phyloP scores from a whole-genome alignment of 2,329 filamentous ascomycete genomes.

The Metarhizium anisopliae region DNA sequence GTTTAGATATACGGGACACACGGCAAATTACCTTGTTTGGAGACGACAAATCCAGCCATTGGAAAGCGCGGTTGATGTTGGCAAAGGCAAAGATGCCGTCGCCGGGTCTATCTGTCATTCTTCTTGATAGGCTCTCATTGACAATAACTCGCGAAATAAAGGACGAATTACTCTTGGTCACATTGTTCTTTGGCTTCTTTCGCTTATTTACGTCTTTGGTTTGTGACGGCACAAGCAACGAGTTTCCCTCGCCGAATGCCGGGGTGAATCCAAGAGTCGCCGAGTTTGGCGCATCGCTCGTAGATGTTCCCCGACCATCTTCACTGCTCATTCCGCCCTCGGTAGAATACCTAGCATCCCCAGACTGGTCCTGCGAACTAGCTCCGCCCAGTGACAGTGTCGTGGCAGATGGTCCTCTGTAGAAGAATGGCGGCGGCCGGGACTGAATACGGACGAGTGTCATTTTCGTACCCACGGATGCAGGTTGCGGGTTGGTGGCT shows the following conservation, averaged over 20 bases:
- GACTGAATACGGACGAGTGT: slow-evolving; percentile 66
- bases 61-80: slow-evolving; percentile 90
- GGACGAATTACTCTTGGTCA: slow-evolving; percentile 96
- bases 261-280: slow-evolving; percentile 41
- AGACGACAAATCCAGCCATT: slow-evolving; percentile 88
- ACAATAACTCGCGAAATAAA: slow-evolving; percentile 96
- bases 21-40: slow-evolving; percentile 48
- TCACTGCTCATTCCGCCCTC: slow-evolving; percentile 52
- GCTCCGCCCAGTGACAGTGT: slow-evolving; percentile 35
- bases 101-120: slow-evolving; percentile 65
- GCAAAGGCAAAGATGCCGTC: slow-evolving; percentile 86
- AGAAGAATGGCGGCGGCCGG: slow-evolving; percentile 46
- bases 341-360: slow-evolving; percentile 49
- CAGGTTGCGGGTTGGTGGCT: slow-evolving; percentile 75
- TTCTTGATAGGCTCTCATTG: slow-evolving; percentile 71
- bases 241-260: slow-evolving; percentile 80
- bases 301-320: slow-evolving; percentile 43
- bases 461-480: slow-evolving; percentile 74
- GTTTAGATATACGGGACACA: neutral
- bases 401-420: slow-evolving; percentile 42
- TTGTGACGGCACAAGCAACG: slow-evolving; percentile 53
- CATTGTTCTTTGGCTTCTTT: slow-evolving; percentile 94
- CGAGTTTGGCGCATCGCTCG: slow-evolving; percentile 38
- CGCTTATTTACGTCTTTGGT: slow-evolving; percentile 70
- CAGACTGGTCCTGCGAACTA: slow-evolving; percentile 43